Evolutionary conservation across 2,329 filamentous ascomycete genomes (phyloP), one percentile per base, ranked within the genome.

Genomic region (Colletotrichum godetiae): DNA sequence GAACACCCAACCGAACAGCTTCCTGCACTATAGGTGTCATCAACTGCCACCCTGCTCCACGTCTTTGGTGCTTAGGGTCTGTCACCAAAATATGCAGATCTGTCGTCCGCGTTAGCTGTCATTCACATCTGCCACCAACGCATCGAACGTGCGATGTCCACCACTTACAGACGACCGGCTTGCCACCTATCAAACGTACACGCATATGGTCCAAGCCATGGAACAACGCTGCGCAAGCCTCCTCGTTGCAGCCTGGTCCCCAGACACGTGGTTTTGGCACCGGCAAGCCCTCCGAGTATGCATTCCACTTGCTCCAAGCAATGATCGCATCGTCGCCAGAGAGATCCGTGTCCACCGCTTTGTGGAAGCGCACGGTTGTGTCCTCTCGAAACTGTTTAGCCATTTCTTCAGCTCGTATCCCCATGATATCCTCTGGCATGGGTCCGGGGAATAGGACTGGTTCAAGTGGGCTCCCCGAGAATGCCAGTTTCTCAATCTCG

Each of bases 41-140:
- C 71, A 84, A 75, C 75, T 83, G 74, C 24, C 77, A 76, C 2
- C 77, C 83, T 13, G 80, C 80, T 5, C 83, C 83, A 7, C 80
- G 80, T 58, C 78, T 78, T 59, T 84, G 82, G 67, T 83, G 81
- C 15, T 79, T 78, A 1, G 82, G 79, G 58, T 83, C 78, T 2
- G 83, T 85, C 55, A 84, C 81, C 42, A 85, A 77, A 1, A 82
- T 77, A 59, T 82, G 81, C 3, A 85, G 75, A 66, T 84, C 83
- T 84, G 22, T 22, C 4, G 13, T 24, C 53, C 13, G 31, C 57
- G 64, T 72, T 60, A 67, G 68, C 22, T 35, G 61, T 67, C 69
- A 67, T 33, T 27, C 11, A 27, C 12, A 46, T 12, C 27, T n/a
- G 22, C 31, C 12, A 52, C 15, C 27, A 19, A 57, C 46, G 8